Base-by-base conservation (phyloP, 345 rosid genomes). In the Populus alba region DNA sequence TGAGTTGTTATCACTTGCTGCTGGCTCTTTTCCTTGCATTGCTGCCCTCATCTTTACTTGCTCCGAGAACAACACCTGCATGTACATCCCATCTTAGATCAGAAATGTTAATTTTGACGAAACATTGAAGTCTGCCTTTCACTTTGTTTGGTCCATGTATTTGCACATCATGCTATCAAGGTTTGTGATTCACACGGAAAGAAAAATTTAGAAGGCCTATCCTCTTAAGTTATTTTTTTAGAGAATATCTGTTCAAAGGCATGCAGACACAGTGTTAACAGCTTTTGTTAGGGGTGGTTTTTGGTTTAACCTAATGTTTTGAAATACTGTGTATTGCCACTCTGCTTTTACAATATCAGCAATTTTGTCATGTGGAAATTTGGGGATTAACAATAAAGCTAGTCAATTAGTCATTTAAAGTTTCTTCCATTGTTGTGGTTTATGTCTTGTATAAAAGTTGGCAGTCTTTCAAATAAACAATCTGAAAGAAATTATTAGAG, bases 31-130 rank as follows among this genome's bases (percentile, higher is more conserved):
- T 16, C 81, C 91, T 81, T 86, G 85, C 92, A 90, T 85, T 79
- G 86, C 85, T 83, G 81, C 70, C 83, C 92, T 89, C 90, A 95
- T 89, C 86, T 95, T 93, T 59, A 88, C 79, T 88, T 95, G 98
- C 83, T 93, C 94, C 2, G 94, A 85, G 83, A 93, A 92, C 75
- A 91, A 80, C 55, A 88, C 95, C 91, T 92, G 92, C 87, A 75
- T 78, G 35, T 41, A 15, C 61, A 47, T 65, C 73, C 61, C 66
- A 63, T 71, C 38, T 68, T 79, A 47, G 71, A 75, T 61, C 39
- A 70, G 71, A 73, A 73, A 22, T 74, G 47, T 69, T 37, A n/a
- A 20, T 18, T 61, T 78, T 65, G 59, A 39, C 45, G 70, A 38
- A 29, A 51, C 55, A 70, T 59, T n/a, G 23, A 39, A 11, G 27